Evolutionary conservation across 1,284 basidiomycete genomes (phyloP), one percentile per base, ranked within the genome.

Genomic region (Xanthoconium separans): DNA sequence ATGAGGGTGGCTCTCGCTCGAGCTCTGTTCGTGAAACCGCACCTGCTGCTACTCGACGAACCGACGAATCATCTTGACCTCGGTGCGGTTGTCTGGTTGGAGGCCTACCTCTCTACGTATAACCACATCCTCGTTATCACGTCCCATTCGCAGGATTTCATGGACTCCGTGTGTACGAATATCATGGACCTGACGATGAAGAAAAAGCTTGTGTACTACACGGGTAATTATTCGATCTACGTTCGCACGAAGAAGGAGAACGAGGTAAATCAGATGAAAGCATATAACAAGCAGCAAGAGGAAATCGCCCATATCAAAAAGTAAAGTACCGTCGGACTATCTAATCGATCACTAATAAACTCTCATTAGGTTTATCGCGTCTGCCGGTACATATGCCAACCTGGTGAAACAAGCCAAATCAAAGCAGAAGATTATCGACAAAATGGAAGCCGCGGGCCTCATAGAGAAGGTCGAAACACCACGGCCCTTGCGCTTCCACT

Each of bases 361-460:
- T 8, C 1, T 18, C 39, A 47, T 34, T 58, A 93, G 91, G 70
- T 94, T 98, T 82, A 98, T 98, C 65, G 94, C 96, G 15, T 95
- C 92, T 41, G 96, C 96, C 42, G 96, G 96, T 86, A 98, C 96
- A 44, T 98, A 98, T 70, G 96, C 96, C 69, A 99, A 98, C 75
- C 84, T 98, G 65, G 96, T 98, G 69, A 93, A 89, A 72, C 96
- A 99, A 77, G 96, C 96, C 66, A 98, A 99, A 79, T 98, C 95
- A 47, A 99, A 99, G 78, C 96, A 98, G 75, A 98, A 99, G 80
- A 97, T 97, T 61, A 97, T 99, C 74, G 96, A 99, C 82, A 99
- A 99, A 85, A 98, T 99, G 96, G 96, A 98, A 80, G 96, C 96
- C n/a, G 96, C 95, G 13, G 96, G 96, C 65, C 81, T 98, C 42